These are phyloP conservation scores for Zygosaccharomyces gambellarensis DNA, from an alignment of 805 yeast species.

Conservation along the genomic window DNA sequence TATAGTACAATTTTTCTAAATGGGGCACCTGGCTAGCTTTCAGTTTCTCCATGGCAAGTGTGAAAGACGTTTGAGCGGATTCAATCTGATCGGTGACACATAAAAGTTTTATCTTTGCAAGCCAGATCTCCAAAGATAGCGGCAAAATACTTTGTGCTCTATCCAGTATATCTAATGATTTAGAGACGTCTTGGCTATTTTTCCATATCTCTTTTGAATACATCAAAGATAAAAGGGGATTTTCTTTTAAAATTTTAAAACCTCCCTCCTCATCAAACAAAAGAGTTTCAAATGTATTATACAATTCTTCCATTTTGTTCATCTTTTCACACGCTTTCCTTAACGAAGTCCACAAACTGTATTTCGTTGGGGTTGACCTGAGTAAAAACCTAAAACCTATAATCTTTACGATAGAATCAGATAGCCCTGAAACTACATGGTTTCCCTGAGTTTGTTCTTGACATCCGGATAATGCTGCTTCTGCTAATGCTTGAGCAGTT, in stretches of 20 bases:
- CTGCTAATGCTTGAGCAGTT: conserved; percentile 53
- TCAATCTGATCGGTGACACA: conserved; percentile 37
- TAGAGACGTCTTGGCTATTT: conserved; percentile 40
- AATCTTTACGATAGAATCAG: conserved; percentile 35
- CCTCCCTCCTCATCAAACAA: conserved; percentile 27
- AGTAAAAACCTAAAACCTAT: conserved; percentile 41
- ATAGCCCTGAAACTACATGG: conserved; percentile 14
- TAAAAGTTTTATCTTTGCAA: conserved; percentile 68
- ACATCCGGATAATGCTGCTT: conserved; percentile 37
- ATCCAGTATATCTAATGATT: conserved; percentile 51
- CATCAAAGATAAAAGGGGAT: conserved; percentile 54
- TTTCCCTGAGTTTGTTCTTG: conserved; percentile 19
- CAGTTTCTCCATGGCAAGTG: conserved; percentile 35
- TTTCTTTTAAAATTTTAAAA: conserved; percentile 40
- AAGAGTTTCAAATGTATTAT: conserved; percentile 49
- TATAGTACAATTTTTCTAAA: conserved; percentile 53
- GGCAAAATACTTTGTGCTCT: conserved; percentile 45
- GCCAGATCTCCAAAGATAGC: conserved; percentile 53
- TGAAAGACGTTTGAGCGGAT: conserved; percentile 35
- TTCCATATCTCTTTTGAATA: conserved; percentile 69
- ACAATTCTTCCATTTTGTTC: conserved; percentile 33
- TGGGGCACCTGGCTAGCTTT: conserved; percentile 23
- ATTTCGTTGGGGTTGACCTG: conserved; percentile 43
- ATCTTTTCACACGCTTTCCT: conserved; percentile 35
- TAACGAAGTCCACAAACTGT: conserved; percentile 47